phyloP scores from a whole-genome alignment of 352 stramenopile species.

The Phytophthora fragariae region DNA sequence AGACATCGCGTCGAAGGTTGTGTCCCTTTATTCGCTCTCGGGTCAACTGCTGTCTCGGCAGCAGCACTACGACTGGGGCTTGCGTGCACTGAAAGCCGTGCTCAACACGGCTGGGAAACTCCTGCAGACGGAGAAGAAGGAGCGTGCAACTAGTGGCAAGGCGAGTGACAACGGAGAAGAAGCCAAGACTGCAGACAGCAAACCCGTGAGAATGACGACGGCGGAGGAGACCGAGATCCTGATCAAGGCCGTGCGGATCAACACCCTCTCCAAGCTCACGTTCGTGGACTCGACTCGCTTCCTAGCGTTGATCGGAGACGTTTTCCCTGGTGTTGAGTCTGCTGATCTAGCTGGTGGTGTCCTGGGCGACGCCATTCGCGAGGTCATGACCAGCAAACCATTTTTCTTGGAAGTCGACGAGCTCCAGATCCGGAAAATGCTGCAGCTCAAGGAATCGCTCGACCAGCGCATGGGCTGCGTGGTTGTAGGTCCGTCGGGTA shows the following conservation, averaged over 20 bases:
- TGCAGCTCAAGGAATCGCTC: slow-evolving; percentile 95
- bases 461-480: slow-evolving; percentile 96
- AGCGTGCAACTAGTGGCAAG: slow-evolving; percentile 39
- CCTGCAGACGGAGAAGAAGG: slow-evolving; percentile 84
- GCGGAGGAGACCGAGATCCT: slow-evolving; percentile 92
- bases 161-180: slow-evolving; percentile 22
- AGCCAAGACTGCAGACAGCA: slow-evolving; percentile 26
- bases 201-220: slow-evolving; percentile 53
- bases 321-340: slow-evolving; percentile 92
- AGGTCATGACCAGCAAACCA: slow-evolving; percentile 91
- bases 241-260: slow-evolving; percentile 96
- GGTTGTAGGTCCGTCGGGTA: slow-evolving; percentile 93
- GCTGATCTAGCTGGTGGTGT: slow-evolving; percentile 85
- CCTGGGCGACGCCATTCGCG: slow-evolving; percentile 85
- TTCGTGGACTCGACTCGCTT: slow-evolving; percentile 93
- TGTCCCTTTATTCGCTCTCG: slow-evolving; percentile 92
- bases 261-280: slow-evolving; percentile 96
- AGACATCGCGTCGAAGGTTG: slow-evolving; percentile 91
- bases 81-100: slow-evolving; percentile 94
- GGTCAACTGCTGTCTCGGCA: slow-evolving; percentile 88
- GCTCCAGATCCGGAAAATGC: slow-evolving; percentile 94
- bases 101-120: slow-evolving; percentile 95
- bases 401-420: slow-evolving; percentile 92
- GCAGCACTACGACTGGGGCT: slow-evolving; percentile 95
- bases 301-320: slow-evolving; percentile 92